phyloP scores from a whole-genome alignment of 2,329 filamentous ascomycete species.

The Daldinia eschscholtzii region DNA sequence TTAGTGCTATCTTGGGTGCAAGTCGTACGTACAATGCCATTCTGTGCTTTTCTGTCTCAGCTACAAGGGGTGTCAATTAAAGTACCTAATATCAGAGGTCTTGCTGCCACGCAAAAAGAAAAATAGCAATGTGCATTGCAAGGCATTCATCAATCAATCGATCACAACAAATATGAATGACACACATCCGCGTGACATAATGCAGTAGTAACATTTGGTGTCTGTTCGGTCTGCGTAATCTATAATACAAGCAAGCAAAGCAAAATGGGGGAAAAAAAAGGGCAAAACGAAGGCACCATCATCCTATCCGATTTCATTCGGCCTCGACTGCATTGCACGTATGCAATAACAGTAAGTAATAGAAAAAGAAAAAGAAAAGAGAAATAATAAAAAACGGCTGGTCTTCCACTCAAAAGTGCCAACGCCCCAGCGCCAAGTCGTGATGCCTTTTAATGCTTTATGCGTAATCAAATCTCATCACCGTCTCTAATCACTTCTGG shows the following conservation, averaged over 20 bases:
- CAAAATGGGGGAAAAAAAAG: not conserved
- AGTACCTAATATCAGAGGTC: not conserved
- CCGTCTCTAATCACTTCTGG: conserved; percentile 16
- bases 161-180: not conserved
- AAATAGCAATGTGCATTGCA: not conserved
- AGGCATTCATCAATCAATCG: too few relatives aligned
- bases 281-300: not conserved
- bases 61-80: too few relatives aligned
- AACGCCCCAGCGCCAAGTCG: conserved; percentile 36
- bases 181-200: not conserved
- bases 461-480: conserved; percentile 26
- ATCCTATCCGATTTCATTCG: not conserved
- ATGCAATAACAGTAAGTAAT: not conserved
- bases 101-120: not conserved
- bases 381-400: not conserved
- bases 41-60: not conserved
- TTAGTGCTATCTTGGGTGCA: too few relatives aligned
- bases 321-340: not conserved
- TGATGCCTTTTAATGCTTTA: conserved; percentile 34
- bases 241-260: conserved; percentile 9
- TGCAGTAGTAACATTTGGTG: not conserved
- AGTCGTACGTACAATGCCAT: not conserved
- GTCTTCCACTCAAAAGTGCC: conserved; percentile 4
- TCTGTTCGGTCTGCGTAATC: not conserved
- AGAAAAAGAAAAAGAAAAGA: not conserved